Base-by-base conservation (phyloP, 2,329 filamentous ascomycete species). In the Cadophora luteo-olivacea region DNA sequence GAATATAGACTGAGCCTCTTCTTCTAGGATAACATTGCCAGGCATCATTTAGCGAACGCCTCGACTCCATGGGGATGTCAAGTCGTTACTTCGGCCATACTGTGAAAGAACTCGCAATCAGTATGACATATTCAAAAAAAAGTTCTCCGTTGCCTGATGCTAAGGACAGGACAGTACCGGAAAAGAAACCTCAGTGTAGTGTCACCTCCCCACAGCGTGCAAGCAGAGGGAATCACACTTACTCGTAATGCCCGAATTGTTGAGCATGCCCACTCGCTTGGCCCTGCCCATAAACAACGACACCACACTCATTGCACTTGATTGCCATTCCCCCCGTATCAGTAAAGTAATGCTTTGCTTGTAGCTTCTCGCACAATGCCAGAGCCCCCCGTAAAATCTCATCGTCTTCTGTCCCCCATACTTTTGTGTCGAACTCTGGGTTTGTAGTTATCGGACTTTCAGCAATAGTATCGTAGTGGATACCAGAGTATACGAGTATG, bases 401-500 rank as follows among this genome's bases (percentile, higher is more conserved):
- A n/a, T 85, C 82, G 54, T 87, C 84, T 49, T 80, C 79, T 0
- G 80, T 80, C 11, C 82, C 79, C 85, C 87, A 91, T 24, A 86
- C 80, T 6, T 85, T 83, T 57, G 90, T 87, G 77, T 98, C 95
- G 71, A 90, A 87, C 32, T 96, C 92, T 0, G 92, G 88, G 8
- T 90, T 87, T 12, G 87, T 82, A 58, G 86, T 83, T 6, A 87
- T 81, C 49, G 86, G 88, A 22, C 89, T 90, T 72, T 97, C 88
- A 0, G 92, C 93, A 69, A 97, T 90, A 7, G 92, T 91, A 79
- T 97, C 95, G 80, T 97, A 97, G 79, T 97, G 94, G 62, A 97
- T 96, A 2, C 94, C 94, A 0, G 92, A 95, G 80, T 97, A 97
- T 0, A 97, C 90, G 29, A 97, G 83, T 32, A 97, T 89, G 76